Percentiles rank a stretch among this genome's conserved stretches.
phyloP scores from a whole-genome alignment of 306 rosid species.

The Adenanthera pavonina region DNA sequence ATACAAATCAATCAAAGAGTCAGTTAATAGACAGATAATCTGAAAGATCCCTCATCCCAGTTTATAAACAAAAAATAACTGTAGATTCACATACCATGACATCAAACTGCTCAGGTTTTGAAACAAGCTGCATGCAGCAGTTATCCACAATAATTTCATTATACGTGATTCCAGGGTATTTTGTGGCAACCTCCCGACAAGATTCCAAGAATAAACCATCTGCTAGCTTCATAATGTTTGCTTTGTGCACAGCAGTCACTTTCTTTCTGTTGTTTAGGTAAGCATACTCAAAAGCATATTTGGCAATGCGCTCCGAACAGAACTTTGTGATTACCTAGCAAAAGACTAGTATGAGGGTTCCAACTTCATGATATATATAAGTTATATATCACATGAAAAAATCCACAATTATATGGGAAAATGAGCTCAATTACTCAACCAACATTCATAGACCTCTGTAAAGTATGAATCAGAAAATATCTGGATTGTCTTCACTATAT shows the following conservation, averaged over 20 bases:
- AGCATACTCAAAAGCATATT: slow-evolving; percentile 7
- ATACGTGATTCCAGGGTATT: neutral
- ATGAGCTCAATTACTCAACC: neutral
- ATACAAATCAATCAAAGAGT: neutral
- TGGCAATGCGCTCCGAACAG: neutral
- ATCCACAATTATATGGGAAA: neutral
- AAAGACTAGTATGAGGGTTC: neutral
- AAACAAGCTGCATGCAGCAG: slow-evolving; percentile 15
- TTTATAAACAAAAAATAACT: neutral
- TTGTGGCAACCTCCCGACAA: slow-evolving; percentile 1
- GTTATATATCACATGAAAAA: neutral
- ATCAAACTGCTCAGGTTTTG: slow-evolving; percentile 47
- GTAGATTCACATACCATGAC: slow-evolving; percentile 66
- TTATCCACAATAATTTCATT: neutral
- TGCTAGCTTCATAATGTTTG: slow-evolving; percentile 1
- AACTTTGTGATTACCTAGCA: slow-evolving; percentile 13
- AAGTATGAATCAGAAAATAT: neutral
- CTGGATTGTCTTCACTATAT: neutral
- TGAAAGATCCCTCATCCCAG: neutral
- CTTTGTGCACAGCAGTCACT: neutral
- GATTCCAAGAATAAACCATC: slow-evolving; percentile 11
- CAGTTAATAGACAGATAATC: neutral
- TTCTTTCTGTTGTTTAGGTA: slow-evolving; percentile 1
- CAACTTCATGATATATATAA: neutral
- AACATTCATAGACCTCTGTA: neutral